phyloP scores from a whole-genome alignment of 1,284 basidiomycete genomes.

The Porogramme epimiltina region DNA sequence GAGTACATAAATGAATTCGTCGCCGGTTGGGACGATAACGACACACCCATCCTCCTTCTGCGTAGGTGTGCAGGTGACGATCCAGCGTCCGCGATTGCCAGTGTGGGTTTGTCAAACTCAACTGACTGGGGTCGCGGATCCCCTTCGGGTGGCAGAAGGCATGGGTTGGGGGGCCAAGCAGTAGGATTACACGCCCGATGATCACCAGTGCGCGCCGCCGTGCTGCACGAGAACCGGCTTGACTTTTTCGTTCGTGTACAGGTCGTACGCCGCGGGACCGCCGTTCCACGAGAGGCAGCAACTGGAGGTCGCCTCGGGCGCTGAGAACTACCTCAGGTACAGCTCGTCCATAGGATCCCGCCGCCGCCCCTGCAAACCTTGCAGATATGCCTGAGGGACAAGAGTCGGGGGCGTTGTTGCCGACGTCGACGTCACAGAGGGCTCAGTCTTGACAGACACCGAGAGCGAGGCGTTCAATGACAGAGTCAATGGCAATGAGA shows the following conservation, averaged over 20 bases:
- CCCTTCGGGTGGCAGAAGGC: too few species aligned
- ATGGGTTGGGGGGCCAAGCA: neutral
- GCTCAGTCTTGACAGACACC: constrained; percentile 8
- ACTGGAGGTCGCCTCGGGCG: constrained; percentile 16
- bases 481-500: constrained; percentile 25
- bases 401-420: constrained; percentile 21
- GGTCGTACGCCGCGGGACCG: constrained; percentile 10
- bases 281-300: constrained; percentile 16
- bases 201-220: constrained; percentile 17
- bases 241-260: constrained; percentile 17
- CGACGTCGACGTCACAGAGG: neutral
- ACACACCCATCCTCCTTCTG: constrained; percentile 12
- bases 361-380: constrained; percentile 24
- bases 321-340: constrained; percentile 28
- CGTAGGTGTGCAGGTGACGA: neutral
- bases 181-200: neutral
- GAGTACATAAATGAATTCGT: neutral
- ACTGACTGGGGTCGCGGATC: neutral
- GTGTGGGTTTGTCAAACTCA: neutral
- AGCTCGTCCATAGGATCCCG: constrained; percentile 33
- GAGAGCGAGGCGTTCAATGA: constrained; percentile 19
- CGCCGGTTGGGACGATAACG: constrained; percentile 6
- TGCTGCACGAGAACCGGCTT: constrained; percentile 15
- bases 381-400: constrained; percentile 32
- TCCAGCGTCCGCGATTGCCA: neutral